These are phyloP conservation scores for Torulaspora maleeae DNA, from an alignment of 805 yeast species.

Conservation along the genomic window DNA sequence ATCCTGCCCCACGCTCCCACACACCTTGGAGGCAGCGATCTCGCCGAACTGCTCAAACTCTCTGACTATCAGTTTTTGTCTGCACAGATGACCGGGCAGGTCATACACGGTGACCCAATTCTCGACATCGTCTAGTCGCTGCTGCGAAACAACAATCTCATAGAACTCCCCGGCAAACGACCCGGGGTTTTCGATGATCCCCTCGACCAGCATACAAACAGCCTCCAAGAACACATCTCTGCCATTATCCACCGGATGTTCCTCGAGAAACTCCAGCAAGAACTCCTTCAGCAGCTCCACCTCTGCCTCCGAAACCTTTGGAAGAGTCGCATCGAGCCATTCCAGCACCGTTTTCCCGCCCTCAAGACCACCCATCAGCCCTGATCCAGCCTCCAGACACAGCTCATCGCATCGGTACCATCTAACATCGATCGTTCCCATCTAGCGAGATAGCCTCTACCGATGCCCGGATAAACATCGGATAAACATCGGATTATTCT, in stretches of 20 bases:
- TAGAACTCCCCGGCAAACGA: constrained; percentile 1
- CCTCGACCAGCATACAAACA: constrained; percentile 2
- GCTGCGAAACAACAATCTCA: not conserved
- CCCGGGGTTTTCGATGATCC: constrained; percentile 1
- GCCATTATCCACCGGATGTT: not conserved
- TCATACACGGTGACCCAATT: constrained; percentile 3
- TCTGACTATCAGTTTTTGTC: not conserved
- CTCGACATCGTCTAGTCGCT: not conserved
- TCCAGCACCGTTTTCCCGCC: not conserved
- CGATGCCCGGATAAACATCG: not conserved
- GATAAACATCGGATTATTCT: not conserved
- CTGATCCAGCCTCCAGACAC: not conserved
- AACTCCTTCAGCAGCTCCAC: constrained; percentile 2
- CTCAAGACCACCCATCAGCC: not conserved
- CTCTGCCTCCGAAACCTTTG: constrained; percentile 4
- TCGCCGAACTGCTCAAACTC: constrained; percentile 13
- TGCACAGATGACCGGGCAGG: constrained; percentile 1
- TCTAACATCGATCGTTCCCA: not conserved
- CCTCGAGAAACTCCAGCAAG: constrained; percentile 4
- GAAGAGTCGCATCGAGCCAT: constrained; percentile 2
- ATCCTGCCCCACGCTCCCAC: constrained; percentile 1
- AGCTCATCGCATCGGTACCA: not conserved
- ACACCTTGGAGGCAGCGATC: constrained; percentile 4
- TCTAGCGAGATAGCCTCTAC: not conserved
- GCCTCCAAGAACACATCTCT: constrained; percentile 1